These are phyloP conservation scores for Chimonanthus praecox DNA, from an alignment of 164 flowering plant species.

Conservation along the genomic window DNA sequence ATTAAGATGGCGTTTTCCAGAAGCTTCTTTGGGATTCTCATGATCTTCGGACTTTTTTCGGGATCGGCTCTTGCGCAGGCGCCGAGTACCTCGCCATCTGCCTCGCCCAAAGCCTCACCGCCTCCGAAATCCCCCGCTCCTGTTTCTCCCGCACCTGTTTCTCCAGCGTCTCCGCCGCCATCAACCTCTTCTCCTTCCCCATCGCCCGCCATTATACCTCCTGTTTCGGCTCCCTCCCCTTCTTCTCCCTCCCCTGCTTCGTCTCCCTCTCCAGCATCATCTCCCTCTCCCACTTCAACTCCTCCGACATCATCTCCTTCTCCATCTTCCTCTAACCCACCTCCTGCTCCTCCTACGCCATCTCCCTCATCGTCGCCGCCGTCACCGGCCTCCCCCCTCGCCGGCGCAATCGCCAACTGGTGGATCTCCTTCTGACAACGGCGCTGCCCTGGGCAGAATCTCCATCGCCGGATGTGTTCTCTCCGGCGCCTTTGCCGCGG, in stretches of 20 bases:
- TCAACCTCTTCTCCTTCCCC: not conserved
- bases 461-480: conserved; percentile 2
- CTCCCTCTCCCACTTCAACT: conserved; percentile 1
- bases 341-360: not conserved
- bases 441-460: conserved; percentile 1
- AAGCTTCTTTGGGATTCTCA: not conserved
- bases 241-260: conserved; percentile 8
- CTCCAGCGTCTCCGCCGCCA: not conserved
- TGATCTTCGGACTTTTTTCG: not conserved
- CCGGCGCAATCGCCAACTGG: not conserved
- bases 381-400: not conserved
- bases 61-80: conserved; percentile 1
- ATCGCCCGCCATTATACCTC: not conserved
- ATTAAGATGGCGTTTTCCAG: not conserved
- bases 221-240: not conserved
- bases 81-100: not conserved
- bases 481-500: conserved; percentile 1
- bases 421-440: not conserved
- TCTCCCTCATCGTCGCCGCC: not conserved
- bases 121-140: not conserved
- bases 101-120: not conserved
- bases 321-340: not conserved
- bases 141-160: not conserved
- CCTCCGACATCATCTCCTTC: not conserved
- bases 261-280: conserved; percentile 4